These are phyloP conservation scores for Coemansia sp. DNA, from an alignment of 192 early-diverging fungal species.

Conservation along the genomic window DNA sequence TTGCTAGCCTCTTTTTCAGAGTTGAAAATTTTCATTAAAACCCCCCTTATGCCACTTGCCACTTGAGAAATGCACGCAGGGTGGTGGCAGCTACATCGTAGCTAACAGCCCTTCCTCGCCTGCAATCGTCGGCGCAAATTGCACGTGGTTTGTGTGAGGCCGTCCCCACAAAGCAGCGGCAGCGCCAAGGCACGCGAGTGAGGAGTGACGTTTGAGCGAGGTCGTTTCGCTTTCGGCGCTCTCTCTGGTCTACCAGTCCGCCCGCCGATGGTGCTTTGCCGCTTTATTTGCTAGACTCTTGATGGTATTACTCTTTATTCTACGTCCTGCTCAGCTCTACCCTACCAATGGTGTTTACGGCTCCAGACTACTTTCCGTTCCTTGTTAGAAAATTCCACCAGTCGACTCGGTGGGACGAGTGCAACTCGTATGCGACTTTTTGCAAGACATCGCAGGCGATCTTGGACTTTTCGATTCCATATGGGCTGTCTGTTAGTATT, in stretches of 20 bases:
- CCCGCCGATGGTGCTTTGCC: not conserved
- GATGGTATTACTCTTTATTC: not conserved
- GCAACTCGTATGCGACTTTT: constrained; percentile 78
- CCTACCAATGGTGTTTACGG: constrained; percentile 28
- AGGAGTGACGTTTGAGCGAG: too few relatives aligned
- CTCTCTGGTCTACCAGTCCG: not conserved
- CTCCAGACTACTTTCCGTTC: constrained; percentile 74
- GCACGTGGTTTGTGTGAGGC: too few relatives aligned
- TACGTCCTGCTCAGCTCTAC: not conserved
- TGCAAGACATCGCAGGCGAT: constrained; percentile 64
- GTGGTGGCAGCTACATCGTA: too few relatives aligned
- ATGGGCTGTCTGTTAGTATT: constrained; percentile 60
- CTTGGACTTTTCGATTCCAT: constrained; percentile 78
- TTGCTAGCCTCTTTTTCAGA: too few relatives aligned
- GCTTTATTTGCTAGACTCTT: not conserved
- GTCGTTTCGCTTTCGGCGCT: too few relatives aligned
- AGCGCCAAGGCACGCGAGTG: too few relatives aligned
- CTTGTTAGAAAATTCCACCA: constrained; percentile 75
- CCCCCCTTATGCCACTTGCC: too few relatives aligned
- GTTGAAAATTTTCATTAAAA: too few relatives aligned
- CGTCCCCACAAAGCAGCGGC: too few relatives aligned
- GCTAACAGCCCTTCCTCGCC: too few relatives aligned
- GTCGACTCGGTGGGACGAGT: constrained; percentile 71
- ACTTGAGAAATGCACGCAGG: too few relatives aligned
- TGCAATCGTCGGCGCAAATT: too few relatives aligned